phyloP scores from a whole-genome alignment of 2,329 filamentous ascomycete species.

The Parascedosporium putredinis region DNA sequence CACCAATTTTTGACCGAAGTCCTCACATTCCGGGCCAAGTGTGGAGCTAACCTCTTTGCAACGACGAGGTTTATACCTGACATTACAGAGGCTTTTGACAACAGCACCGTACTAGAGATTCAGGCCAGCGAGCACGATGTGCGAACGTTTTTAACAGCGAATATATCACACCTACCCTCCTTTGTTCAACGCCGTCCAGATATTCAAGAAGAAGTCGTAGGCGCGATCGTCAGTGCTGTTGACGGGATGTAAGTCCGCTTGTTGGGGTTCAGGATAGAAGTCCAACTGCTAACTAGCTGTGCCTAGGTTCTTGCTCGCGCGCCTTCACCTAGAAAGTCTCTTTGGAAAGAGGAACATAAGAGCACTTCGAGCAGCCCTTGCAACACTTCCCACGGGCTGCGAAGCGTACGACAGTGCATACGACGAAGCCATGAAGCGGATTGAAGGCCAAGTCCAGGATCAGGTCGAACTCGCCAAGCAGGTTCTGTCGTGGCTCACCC shows the following conservation, averaged over 20 bases:
- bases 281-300: no score
- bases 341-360: conserved; percentile 17
- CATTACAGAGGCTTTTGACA: conserved; percentile 7
- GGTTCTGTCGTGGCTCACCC: conserved; percentile 30
- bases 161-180: conserved; percentile 1
- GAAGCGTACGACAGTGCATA: conserved; percentile 29
- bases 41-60: background rate
- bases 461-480: conserved; percentile 25
- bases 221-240: conserved; percentile 4
- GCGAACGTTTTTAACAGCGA: conserved; percentile 7
- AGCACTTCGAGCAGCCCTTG: conserved; percentile 21
- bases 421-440: conserved; percentile 27
- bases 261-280: no score
- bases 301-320: background rate
- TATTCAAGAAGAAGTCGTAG: conserved; percentile 10
- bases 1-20: conserved; percentile 1
- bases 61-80: conserved; percentile 8
- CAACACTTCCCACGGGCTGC: conserved; percentile 19
- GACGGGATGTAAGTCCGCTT: no score
- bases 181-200: conserved; percentile 4
- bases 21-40: background rate
- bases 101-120: conserved; percentile 1
- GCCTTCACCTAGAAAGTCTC: conserved; percentile 14
- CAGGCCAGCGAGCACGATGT: conserved; percentile 11
- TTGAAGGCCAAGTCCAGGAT: conserved; percentile 24